Base-by-base conservation (phyloP, 1,284 basidiomycete genomes). In the Ceratobasidium sp. region DNA sequence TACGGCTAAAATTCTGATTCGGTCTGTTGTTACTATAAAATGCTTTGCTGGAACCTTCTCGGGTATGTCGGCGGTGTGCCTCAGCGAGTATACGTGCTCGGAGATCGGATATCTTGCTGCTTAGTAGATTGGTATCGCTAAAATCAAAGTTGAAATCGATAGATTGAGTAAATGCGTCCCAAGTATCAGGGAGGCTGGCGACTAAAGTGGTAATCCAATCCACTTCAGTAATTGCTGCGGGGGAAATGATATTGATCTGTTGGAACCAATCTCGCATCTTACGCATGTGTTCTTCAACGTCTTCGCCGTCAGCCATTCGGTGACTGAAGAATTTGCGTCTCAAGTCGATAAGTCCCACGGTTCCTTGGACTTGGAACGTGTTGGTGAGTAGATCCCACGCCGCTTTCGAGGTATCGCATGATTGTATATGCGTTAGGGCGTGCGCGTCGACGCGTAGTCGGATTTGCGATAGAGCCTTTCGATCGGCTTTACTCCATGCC, bases 251-350 rank as follows among this genome's bases (percentile, higher is more conserved):
- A 12, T 58, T 58, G 8, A 58, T 58, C 21, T 58, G 55, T 34
- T 58, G 55, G n/a, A 34, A 58, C 55, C 55, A 58, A 9, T 58
- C 34, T 9, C 32, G 34, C 55, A 58, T 58, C 34, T 58, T 32
- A 4, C n/a, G 28, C 30, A 58, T 58, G 32, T 58, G 55, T n/a
- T 58, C 55, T 39, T 58, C 30, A 5, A 58, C 34, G 32, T 58
- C 30, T 36, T 58, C 55, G n/a, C 55, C n/a, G 55, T 34, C 34
- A 21, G 26, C 36, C 32, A 36, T 58, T 39, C 32, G 34, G 18
- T 58, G 55, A 21, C 55, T 36, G 32, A 58, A 58, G 30, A 58
- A 58, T 21, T 58, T 58, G 4, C 14, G 23, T 34, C 55, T 5
- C 21, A 58, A 21, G 32, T 58, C 55, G 10, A 58, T 58, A 26